Base-by-base conservation (phyloP, 805 yeast species). In the Starmerella apis region DNA sequence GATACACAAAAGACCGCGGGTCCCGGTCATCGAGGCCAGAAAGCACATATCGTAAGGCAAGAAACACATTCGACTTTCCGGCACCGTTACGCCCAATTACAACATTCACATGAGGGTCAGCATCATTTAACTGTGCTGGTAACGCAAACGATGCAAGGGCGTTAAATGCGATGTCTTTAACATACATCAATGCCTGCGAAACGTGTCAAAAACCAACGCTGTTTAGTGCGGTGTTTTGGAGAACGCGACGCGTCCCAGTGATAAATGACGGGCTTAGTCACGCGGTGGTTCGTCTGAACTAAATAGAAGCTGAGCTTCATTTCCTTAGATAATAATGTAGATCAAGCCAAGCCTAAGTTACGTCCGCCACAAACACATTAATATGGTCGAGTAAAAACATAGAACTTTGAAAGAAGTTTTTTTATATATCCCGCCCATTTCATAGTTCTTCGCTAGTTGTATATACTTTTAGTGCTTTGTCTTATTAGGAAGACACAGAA, bases 81-180 rank as follows among this genome's bases (percentile, higher is more conserved):
- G 95, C 42, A 16, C 60, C 60, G 30, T 54, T 54, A 64, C 48
- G 50, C 53, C 51, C 61, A 46, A 65, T 86, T 14, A 83, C 79
- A 19, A 90, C 94, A 67, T 90, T 90, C 61, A 81, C 83, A 48
- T 78, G 78, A 0, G 94, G 90, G 1, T 94, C 82, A 28, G 92
- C 71, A n/a, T 38, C 51, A 37, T 83, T 92, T 11, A 88, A 77
- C 3, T 78, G 74, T 0, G 95, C 84, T 36, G 86, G 80, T 60
- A 84, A 82, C 66, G 83, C 83, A 64, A 87, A 90, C 55, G 97
- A 87, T 67, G 86, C 87, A 71, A 90, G 90, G 31, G 97, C 97
- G 63, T 86, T 94, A 48, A 90, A 83, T 10, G 78, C 74, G 41
- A 90, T 84, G 22, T 51, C 49, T 23, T 45, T 38, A 28, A 57